Conservation (phyloP, 2,329 filamentous ascomycete species). For the Pseudogymnoascus sp. region DNA sequence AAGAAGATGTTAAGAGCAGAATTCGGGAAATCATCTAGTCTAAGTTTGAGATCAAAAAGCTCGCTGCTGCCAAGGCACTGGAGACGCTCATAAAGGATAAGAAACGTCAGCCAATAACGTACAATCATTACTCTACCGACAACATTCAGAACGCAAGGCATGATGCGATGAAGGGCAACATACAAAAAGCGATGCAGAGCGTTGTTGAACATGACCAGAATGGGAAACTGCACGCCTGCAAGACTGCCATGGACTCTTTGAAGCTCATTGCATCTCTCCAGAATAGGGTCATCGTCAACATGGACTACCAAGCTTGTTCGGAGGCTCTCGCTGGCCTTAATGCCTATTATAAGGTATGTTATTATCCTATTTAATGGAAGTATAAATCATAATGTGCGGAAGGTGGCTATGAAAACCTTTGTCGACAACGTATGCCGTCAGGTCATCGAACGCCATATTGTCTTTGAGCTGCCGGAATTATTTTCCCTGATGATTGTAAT, state of each 20-base stretch:
- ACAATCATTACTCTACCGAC: slow-evolving; percentile 28
- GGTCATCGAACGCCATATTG: slow-evolving; percentile 24
- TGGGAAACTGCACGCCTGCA: too few species aligned
- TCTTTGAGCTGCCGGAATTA: slow-evolving; percentile 14
- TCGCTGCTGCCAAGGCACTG: slow-evolving; percentile 19
- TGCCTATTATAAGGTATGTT: slow-evolving; percentile 22
- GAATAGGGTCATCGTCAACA: slow-evolving; percentile 16
- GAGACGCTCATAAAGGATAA: slow-evolving; percentile 20
- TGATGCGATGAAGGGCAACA: slow-evolving; percentile 10
- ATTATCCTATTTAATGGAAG: not conserved
- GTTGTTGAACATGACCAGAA: slow-evolving; percentile 11
- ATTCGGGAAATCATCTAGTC: slow-evolving; percentile 7
- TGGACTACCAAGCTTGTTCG: slow-evolving; percentile 23
- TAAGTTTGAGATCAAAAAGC: slow-evolving; percentile 12
- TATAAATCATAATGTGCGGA: not conserved
- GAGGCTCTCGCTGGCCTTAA: slow-evolving; percentile 18
- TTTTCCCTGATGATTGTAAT: slow-evolving; percentile 18
- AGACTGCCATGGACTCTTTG: not conserved
- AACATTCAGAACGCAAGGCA: slow-evolving; percentile 22
- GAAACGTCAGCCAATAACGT: slow-evolving; percentile 23
- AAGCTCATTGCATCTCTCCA: slow-evolving; percentile 13
- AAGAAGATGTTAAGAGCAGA: slow-evolving; percentile 10
- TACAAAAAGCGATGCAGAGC: slow-evolving; percentile 11
- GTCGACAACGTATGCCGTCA: slow-evolving; percentile 25
- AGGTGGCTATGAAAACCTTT: slow-evolving; percentile 25